Percentiles rank a stretch among this genome's conserved stretches.
Conservation (phyloP, 2,329 filamentous ascomycete species). For the Pseudogymnoascus sp. region DNA sequence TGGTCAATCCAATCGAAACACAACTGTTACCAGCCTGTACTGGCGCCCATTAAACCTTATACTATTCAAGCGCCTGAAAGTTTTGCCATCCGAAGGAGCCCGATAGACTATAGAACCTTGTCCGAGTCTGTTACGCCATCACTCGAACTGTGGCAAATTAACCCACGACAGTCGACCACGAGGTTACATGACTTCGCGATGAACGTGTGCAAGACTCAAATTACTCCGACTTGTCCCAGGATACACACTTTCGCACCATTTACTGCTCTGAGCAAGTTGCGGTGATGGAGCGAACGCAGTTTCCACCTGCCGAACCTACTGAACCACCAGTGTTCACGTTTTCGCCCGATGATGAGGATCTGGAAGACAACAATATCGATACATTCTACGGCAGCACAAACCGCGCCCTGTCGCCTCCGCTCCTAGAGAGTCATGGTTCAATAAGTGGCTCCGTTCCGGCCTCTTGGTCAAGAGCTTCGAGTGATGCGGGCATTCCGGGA, state of each 20-base stretch:
- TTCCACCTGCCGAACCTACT: neutral
- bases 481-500: conserved; percentile 25
- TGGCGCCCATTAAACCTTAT: neutral
- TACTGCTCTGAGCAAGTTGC: neutral
- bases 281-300: conserved; percentile 5
- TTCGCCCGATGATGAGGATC: neutral
- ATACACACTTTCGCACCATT: neutral
- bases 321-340: conserved; percentile 6
- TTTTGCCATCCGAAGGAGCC: neutral
- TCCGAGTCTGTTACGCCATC: conserved; percentile 3
- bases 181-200: neutral
- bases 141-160: conserved; percentile 2
- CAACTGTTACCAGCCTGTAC: neutral
- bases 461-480: conserved; percentile 35
- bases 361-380: neutral
- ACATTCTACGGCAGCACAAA: conserved; percentile 13
- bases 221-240: neutral
- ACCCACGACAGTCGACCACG: neutral
- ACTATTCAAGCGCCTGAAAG: neutral
- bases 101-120: neutral
- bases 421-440: conserved; percentile 21
- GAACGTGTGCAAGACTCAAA: neutral
- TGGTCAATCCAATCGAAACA: neutral
- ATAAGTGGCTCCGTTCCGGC: conserved; percentile 24
- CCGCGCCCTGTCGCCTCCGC: conserved; percentile 19